These are phyloP conservation scores for Batkoa obscura DNA, from an alignment of 371 early-diverging fungal species.

Conservation along the genomic window DNA sequence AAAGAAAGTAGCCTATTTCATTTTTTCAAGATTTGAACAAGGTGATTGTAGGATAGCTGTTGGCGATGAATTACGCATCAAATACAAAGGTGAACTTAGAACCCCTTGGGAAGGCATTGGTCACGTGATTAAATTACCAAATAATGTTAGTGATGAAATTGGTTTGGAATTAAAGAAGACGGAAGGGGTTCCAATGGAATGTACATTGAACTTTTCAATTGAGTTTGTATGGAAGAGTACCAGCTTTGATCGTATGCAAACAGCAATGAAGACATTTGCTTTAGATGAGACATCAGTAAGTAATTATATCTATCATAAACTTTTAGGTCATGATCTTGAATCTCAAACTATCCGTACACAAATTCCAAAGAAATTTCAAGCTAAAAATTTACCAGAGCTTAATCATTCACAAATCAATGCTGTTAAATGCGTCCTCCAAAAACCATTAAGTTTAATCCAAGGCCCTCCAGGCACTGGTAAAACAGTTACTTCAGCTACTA, in stretches of 20 bases:
- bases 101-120: slow-evolving; percentile 80
- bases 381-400: slow-evolving; percentile 85
- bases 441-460: slow-evolving; percentile 90
- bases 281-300: slow-evolving; percentile 84
- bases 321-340: slow-evolving; percentile 85
- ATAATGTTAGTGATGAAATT: slow-evolving; percentile 87
- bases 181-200: slow-evolving; percentile 56
- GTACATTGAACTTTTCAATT: slow-evolving; percentile 87
- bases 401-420: slow-evolving; percentile 95
- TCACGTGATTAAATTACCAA: slow-evolving; percentile 88
- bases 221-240: slow-evolving; percentile 98
- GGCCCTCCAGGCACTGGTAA: slow-evolving; percentile 97
- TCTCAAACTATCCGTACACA: slow-evolving; percentile 46
- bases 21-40: slow-evolving; percentile 75
- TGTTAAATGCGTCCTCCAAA: slow-evolving; percentile 73
- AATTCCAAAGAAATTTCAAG: slow-evolving; percentile 67
- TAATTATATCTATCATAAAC: slow-evolving; percentile 82
- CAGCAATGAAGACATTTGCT: slow-evolving; percentile 88
- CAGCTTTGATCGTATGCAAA: slow-evolving; percentile 91
- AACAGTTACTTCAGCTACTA: slow-evolving; percentile 91
- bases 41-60: slow-evolving; percentile 73
- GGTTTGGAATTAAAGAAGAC: slow-evolving; percentile 56
- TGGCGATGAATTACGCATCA: slow-evolving; percentile 86
- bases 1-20: slow-evolving; percentile 84
- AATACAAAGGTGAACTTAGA: slow-evolving; percentile 73